phyloP scores from a whole-genome alignment of 1,139 yeast genomes.

The Scheffersomyces titani region DNA sequence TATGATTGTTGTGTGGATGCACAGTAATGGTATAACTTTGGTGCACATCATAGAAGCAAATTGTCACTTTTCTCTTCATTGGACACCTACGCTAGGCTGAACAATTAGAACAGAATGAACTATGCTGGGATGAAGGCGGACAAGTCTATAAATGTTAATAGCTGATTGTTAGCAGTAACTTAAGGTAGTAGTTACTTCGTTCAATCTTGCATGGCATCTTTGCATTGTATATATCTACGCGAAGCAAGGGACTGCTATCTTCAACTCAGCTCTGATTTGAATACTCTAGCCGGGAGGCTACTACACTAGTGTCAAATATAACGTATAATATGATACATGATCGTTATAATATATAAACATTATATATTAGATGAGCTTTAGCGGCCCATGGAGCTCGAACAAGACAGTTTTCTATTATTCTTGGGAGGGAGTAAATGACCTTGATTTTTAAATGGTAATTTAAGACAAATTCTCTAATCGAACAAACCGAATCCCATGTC shows the following conservation, averaged over 20 bases:
- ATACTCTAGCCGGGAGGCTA: neutral
- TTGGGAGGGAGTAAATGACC: neutral
- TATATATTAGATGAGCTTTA: neutral
- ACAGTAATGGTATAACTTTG: no score
- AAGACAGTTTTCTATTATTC: neutral
- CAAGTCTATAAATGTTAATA: no score
- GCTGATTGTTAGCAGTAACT: no score
- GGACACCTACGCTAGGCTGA: no score
- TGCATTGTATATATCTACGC: neutral
- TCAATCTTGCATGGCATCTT: neutral
- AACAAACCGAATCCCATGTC: conserved; percentile 88
- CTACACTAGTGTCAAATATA: neutral
- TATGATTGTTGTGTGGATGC: no score
- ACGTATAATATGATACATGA: conserved; percentile 1
- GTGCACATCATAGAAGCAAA: no score
- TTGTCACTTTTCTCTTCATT: no score
- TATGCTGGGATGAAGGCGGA: no score
- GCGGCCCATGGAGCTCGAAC: neutral
- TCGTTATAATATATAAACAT: conserved; percentile 1
- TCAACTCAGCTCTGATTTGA: neutral
- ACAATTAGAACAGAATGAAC: no score
- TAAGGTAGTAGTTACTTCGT: no score
- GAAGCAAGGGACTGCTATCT: neutral
- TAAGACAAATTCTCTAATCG: conserved; percentile 48
- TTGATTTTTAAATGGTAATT: neutral